phyloP scores from a whole-genome alignment of 139 green algal species.

The Chlamydomonas sp. region DNA sequence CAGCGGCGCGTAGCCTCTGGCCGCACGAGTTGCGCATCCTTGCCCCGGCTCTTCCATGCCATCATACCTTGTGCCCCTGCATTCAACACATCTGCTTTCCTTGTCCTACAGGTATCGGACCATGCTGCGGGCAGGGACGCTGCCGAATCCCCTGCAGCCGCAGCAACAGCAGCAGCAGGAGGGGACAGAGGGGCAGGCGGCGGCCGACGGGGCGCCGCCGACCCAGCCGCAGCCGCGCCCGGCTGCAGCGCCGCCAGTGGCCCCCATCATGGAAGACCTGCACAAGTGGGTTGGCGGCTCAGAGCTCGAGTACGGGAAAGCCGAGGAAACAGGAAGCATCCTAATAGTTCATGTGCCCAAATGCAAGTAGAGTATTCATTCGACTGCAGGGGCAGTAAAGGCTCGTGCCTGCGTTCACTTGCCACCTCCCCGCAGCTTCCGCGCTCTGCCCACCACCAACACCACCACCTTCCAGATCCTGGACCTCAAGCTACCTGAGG shows the following conservation, averaged over 20 bases:
- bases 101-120: background rate
- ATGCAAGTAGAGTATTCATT: no score
- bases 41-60: background rate
- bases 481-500: slow-evolving; percentile 13
- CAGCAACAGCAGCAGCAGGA: background rate
- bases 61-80: background rate
- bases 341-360: background rate
- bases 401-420: no score
- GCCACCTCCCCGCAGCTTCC: slow-evolving; percentile 5
- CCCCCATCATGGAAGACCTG: slow-evolving; percentile 13
- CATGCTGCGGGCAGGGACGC: background rate
- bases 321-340: background rate
- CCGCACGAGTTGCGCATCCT: background rate
- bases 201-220: background rate
- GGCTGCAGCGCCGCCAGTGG: background rate
- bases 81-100: background rate
- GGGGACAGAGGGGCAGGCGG: no score
- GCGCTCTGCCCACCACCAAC: slow-evolving; percentile 26
- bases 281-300: slow-evolving; percentile 11
- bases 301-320: background rate
- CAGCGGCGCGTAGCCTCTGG: background rate
- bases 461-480: slow-evolving; percentile 30
- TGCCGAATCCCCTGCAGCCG: background rate
- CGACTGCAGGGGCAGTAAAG: background rate
- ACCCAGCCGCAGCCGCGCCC: background rate